These are phyloP conservation scores for Sporothrix protearum DNA, from an alignment of 2,329 filamentous ascomycete genomes.

Conservation along the genomic window DNA sequence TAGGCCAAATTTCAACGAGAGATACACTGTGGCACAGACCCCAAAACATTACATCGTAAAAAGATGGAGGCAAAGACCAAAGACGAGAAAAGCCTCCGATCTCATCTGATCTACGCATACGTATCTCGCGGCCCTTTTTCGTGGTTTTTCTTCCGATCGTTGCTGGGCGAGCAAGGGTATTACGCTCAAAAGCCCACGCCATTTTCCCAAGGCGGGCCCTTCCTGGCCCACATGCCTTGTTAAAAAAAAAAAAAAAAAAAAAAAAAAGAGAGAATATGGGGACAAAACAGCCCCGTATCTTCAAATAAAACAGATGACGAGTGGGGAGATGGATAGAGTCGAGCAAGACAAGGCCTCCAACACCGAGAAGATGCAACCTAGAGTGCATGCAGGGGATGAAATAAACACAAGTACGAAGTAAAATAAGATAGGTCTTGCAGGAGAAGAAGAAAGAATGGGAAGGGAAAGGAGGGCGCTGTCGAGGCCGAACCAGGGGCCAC, in stretches of 20 bases:
- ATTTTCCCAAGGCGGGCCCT: not conserved
- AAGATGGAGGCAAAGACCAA: not conserved
- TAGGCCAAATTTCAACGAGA: not conserved
- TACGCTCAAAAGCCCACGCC: not conserved
- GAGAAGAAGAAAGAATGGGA: too few relatives aligned
- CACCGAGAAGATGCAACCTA: not conserved
- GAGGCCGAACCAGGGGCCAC: not conserved
- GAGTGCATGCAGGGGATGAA: constrained; percentile 3
- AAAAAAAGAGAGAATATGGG: not conserved
- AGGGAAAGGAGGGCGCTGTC: not conserved
- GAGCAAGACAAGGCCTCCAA: not conserved
- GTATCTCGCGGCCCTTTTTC: not conserved
- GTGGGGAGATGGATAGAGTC: not conserved
- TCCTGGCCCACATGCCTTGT: not conserved
- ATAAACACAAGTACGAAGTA: not conserved
- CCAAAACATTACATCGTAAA: not conserved
- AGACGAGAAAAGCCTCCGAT: not conserved
- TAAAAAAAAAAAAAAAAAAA: not conserved
- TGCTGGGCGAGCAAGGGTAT: not conserved
- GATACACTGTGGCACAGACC: too few relatives aligned
- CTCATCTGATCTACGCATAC: not conserved
- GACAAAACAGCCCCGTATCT: not conserved
- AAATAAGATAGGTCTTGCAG: too few relatives aligned
- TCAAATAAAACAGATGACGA: not conserved
- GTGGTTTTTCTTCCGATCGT: not conserved